Evolutionary conservation across 352 stramenopile genomes (phyloP).

Genomic region (Pythium utonaiense): DNA sequence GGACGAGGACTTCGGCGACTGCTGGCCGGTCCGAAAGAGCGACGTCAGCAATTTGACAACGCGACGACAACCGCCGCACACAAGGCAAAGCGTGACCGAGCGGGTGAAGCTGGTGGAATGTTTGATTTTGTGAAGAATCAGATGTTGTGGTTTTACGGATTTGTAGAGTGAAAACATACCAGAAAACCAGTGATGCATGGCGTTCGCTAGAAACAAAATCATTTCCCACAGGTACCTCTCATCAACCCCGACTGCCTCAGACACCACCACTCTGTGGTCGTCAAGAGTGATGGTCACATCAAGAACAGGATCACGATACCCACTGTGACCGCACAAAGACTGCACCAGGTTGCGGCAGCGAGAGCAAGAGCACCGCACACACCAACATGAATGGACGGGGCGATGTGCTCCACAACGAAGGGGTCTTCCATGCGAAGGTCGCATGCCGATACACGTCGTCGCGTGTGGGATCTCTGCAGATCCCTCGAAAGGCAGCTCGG

Average conservation of each 20-base stretch:
- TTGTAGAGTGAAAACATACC: too few relatives aligned
- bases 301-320: too few relatives aligned
- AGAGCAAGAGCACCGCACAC: not conserved
- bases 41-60: not conserved
- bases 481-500: too few relatives aligned
- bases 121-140: too few relatives aligned
- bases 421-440: too few relatives aligned
- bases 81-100: slow-evolving; percentile 19
- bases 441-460: too few relatives aligned
- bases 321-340: not conserved
- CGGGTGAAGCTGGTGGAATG: too few relatives aligned
- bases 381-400: slow-evolving; percentile 5
- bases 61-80: slow-evolving; percentile 5
- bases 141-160: too few relatives aligned
- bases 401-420: too few relatives aligned
- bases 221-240: not conserved
- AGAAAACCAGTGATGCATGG: too few relatives aligned
- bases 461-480: too few relatives aligned
- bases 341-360: not conserved
- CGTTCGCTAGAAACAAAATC: not conserved
- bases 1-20: slow-evolving; percentile 12
- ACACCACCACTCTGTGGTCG: not conserved
- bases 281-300: not conserved
- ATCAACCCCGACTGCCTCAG: not conserved
- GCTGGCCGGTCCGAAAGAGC: slow-evolving; percentile 10